Evolutionary conservation across 805 yeast genomes (phyloP), one percentile per base, ranked within the genome.

Genomic region (Scheffersomyces amazonensis): DNA sequence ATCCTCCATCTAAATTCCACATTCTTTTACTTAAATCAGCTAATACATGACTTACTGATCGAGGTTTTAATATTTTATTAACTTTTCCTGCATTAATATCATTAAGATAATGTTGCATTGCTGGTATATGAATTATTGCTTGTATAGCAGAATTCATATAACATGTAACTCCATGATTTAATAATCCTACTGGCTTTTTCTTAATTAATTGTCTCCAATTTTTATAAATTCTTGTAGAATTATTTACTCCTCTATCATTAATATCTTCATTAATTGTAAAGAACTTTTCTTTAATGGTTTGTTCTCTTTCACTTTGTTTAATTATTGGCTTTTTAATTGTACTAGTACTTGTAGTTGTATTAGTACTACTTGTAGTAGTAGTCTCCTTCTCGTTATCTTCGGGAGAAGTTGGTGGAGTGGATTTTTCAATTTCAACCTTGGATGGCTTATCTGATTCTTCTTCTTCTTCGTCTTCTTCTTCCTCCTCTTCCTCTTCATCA

Each of bases 101-200:
- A 30, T 72, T 67, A 38, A 93, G 65, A 56, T 90, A 93, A 56
- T 87, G 91, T 50, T 85, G 86, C 39, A 91, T 62, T 4, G 97
- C 95, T 6, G 99, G 97, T 15, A 89, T 80, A 54, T 91, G 99
- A 24, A 90, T 64, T 71, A 93, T 65, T 1, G 95, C 81, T 66
- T 91, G 98, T 18, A 93, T 81, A 1, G 97, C 97, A 5, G 96
- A 83, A 60, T 93, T 91, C 77, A 91, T 90, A 64, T 91, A 91
- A 60, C 99, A 91, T 3, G 98, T 91, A 32, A 93, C 98, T 29
- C 97, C 97, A 49, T 84, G 90, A 60, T 91, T 91, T 35, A 85
- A 62, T 35, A 91, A 67, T 0, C 99, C 99, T 18, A 73, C 58
- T 2, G 82, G 79, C n/a, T 83, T 83, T 24, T 73, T 72, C 28